Conservation (phyloP, 2,329 filamentous ascomycete species). For the Fusarium fujikuroi region DNA sequence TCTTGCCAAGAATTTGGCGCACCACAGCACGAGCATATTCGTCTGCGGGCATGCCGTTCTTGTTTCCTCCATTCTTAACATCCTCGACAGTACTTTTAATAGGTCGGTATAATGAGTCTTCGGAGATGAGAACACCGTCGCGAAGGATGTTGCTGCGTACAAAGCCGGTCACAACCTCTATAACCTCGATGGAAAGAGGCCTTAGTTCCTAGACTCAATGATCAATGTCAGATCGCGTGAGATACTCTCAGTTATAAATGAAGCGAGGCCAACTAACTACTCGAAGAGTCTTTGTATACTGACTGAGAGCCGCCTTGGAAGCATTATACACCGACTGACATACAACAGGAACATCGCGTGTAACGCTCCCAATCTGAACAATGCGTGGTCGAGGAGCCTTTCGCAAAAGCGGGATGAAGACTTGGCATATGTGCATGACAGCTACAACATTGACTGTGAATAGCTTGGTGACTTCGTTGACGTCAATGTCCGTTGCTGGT, state of each 20-base stretch:
- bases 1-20: background rate
- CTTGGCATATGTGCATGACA: background rate
- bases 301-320: background rate
- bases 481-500: background rate
- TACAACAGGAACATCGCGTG: background rate
- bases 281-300: background rate
- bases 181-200: background rate
- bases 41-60: background rate
- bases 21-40: background rate
- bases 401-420: accelerated
- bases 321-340: background rate
- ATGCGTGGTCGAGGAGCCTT: background rate
- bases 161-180: background rate
- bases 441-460: background rate
- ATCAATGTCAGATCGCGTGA: background rate
- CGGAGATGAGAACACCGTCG: background rate
- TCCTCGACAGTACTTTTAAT: background rate
- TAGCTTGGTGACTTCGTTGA: background rate
- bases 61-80: background rate
- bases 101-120: background rate
- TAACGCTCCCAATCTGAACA: background rate
- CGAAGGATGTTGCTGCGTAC: background rate
- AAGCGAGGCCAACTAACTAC: background rate
- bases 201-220: background rate
- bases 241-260: background rate